These are phyloP conservation scores for Ajuga chamaepitys DNA, from an alignment of 257 asterid species.

Conservation along the genomic window DNA sequence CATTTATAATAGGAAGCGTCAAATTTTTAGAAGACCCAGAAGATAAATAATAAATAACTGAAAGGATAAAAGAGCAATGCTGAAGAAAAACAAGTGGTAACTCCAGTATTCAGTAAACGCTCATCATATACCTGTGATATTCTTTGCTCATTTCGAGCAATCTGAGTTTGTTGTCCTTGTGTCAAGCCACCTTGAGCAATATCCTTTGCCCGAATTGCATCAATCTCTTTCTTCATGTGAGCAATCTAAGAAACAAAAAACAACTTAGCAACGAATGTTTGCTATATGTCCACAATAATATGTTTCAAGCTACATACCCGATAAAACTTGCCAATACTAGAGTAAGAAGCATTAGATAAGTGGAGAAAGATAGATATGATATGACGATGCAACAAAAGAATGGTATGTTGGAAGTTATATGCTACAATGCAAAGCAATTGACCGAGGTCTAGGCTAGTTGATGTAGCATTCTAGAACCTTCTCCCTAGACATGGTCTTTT, in stretches of 20 bases:
- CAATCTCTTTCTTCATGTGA: conserved; percentile 99
- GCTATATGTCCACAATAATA: neutral
- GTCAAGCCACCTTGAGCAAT: conserved; percentile 99
- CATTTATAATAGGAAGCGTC: too few species aligned
- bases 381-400: neutral
- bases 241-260: conserved; percentile 46
- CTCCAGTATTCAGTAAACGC: conserved; percentile 1
- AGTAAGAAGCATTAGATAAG: conserved; percentile 7
- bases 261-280: conserved; percentile 1
- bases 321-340: neutral
- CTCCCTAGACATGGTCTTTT: neutral
- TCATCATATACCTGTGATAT: conserved; percentile 64
- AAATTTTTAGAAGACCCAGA: too few species aligned
- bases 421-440: neutral
- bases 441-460: neutral
- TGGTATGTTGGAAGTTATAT: neutral
- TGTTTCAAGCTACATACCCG: neutral
- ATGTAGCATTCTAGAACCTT: neutral
- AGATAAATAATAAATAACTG: neutral
- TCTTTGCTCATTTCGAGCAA: conserved; percentile 98
- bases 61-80: neutral
- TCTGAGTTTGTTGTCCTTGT: conserved; percentile 99
- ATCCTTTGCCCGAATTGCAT: conserved; percentile 97
- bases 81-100: conserved; percentile 9
- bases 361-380: neutral